A percentile compares a stretch with the other conserved stretches of the same genome.
Evolutionary conservation across 1,139 yeast genomes (phyloP).

Genomic region (Debaryomyces nepalensis): DNA sequence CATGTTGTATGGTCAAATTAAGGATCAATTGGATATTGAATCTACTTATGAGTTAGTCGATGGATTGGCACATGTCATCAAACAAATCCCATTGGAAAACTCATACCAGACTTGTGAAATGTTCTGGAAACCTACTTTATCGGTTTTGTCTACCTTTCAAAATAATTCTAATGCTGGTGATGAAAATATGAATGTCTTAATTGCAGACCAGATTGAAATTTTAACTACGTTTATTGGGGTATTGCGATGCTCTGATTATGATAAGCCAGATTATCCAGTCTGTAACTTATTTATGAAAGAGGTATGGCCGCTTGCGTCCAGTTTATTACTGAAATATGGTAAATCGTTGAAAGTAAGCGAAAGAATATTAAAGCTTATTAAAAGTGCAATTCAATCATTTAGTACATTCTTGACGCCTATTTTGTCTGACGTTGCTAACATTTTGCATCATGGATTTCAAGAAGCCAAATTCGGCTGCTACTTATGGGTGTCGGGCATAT

Average conservation of each 20-base stretch:
- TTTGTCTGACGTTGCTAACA: conserved; percentile 65
- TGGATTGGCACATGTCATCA: conserved; percentile 86
- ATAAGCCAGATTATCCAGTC: conserved; percentile 52
- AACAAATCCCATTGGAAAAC: conserved; percentile 50
- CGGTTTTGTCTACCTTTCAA: conserved; percentile 41
- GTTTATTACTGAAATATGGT: conserved; percentile 59
- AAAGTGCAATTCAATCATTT: conserved; percentile 69
- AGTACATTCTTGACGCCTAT: conserved; percentile 66
- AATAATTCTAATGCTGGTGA: conserved; percentile 26
- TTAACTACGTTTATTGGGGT: conserved; percentile 72
- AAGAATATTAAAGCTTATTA: conserved; percentile 69
- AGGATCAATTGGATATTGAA: conserved; percentile 60
- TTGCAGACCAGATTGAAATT: conserved; percentile 80
- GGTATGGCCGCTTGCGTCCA: conserved; percentile 61
- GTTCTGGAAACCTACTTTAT: conserved; percentile 72
- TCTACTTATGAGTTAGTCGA: conserved; percentile 83
- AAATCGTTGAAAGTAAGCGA: conserved; percentile 67
- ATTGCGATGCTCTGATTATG: conserved; percentile 47
- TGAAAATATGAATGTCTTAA: conserved; percentile 42
- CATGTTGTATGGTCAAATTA: conserved; percentile 71
- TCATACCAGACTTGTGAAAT: conserved; percentile 45
- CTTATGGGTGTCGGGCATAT: conserved; percentile 86
- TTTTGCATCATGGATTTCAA: conserved; percentile 70
- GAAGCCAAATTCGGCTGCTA: conserved; percentile 78
- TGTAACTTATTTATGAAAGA: conserved; percentile 58